These are phyloP conservation scores for Pythium dissimile DNA, from an alignment of 352 stramenopile genomes.

Conservation along the genomic window DNA sequence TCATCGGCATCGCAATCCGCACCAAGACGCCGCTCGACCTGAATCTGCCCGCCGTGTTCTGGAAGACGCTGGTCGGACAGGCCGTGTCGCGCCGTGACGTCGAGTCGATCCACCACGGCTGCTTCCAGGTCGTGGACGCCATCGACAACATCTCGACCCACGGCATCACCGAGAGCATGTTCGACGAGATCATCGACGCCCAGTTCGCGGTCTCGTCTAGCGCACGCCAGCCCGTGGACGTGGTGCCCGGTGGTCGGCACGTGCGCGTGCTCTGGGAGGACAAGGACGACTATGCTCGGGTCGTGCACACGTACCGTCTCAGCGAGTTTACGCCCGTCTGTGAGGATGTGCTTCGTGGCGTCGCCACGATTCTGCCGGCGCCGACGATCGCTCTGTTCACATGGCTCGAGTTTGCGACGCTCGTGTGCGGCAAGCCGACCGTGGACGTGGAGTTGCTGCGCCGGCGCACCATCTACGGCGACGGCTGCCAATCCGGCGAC, in stretches of 20 bases:
- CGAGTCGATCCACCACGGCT: slow-evolving; percentile 76
- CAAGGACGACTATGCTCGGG: slow-evolving; percentile 74
- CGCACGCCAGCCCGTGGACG: slow-evolving; percentile 68
- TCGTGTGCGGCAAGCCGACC: slow-evolving; percentile 87
- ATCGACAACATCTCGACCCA: slow-evolving; percentile 80
- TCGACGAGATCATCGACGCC: slow-evolving; percentile 90
- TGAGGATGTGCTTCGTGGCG: slow-evolving; percentile 62
- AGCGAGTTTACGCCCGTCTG: slow-evolving; percentile 79
- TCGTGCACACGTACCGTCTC: slow-evolving; percentile 76
- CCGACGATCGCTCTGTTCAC: slow-evolving; percentile 80
- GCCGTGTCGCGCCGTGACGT: slow-evolving; percentile 75
- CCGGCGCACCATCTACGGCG: slow-evolving; percentile 87
- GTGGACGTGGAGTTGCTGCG: slow-evolving; percentile 87
- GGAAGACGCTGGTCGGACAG: slow-evolving; percentile 90
- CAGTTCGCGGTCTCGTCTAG: slow-evolving; percentile 88
- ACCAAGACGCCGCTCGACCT: slow-evolving; percentile 92
- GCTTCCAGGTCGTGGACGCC: slow-evolving; percentile 87
- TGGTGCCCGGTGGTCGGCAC: slow-evolving; percentile 72
- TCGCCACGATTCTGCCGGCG: slow-evolving; percentile 85
- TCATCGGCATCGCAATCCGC: slow-evolving; percentile 92
- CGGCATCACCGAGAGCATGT: slow-evolving; percentile 81
- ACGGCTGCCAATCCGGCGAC: slow-evolving; percentile 83
- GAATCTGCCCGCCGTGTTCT: slow-evolving; percentile 89
- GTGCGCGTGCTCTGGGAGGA: slow-evolving; percentile 91
- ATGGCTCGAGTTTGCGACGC: slow-evolving; percentile 85